phyloP scores from a whole-genome alignment of 306 rosid genomes.

The Pueraria montana region DNA sequence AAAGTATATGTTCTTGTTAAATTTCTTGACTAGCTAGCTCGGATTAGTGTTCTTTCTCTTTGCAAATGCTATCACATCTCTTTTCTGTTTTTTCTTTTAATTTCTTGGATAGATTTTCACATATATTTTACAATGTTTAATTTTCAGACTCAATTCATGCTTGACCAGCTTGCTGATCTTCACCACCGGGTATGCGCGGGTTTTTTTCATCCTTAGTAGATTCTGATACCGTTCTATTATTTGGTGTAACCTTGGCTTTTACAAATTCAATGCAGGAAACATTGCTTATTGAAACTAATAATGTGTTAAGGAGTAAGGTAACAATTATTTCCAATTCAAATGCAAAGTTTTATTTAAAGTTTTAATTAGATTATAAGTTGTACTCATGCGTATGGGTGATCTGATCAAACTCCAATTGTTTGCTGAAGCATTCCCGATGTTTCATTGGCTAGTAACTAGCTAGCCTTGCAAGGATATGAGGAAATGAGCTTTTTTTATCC shows the following conservation, averaged over 20 bases:
- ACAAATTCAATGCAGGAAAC: constrained; percentile 65
- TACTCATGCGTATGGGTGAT: background rate
- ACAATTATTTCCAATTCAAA: constrained; percentile 19
- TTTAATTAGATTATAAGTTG: background rate
- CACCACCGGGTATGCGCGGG: constrained; percentile 66
- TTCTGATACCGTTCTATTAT: background rate
- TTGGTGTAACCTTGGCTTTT: background rate
- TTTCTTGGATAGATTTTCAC: background rate
- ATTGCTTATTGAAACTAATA: constrained; percentile 72
- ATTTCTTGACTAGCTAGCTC: background rate
- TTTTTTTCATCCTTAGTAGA: background rate
- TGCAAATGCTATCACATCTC: background rate
- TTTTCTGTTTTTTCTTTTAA: background rate
- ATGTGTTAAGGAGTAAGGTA: constrained; percentile 72
- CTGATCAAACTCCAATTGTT: background rate
- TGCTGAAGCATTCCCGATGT: background rate
- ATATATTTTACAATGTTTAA: background rate
- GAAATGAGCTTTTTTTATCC: background rate
- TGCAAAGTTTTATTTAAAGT: background rate
- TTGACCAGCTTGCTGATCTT: constrained; percentile 84
- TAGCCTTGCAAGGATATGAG: background rate
- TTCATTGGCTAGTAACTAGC: background rate
- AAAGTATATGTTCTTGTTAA: background rate
- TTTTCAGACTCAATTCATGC: constrained; percentile 79
- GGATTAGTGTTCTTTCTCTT: background rate